Percentiles rank a stretch among this genome's conserved stretches.
These are phyloP conservation scores for Plantago major DNA, from an alignment of 257 asterid species.

Conservation along the genomic window DNA sequence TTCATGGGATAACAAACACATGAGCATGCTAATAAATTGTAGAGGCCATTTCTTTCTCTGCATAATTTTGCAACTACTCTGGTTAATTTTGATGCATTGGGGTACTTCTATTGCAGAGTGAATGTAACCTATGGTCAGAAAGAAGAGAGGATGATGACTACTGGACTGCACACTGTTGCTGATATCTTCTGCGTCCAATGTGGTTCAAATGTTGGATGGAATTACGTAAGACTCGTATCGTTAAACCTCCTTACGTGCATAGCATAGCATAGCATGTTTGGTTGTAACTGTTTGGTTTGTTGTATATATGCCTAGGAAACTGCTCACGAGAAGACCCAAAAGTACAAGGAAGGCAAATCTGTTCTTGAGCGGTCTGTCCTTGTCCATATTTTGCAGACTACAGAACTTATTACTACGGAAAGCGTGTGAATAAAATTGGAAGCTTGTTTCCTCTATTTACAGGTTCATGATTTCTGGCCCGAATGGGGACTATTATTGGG, in stretches of 20 bases:
- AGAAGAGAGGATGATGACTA: constrained; percentile 73
- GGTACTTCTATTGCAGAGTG: constrained; percentile 30
- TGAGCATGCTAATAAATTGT: constrained; percentile 3
- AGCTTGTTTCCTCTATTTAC: constrained; percentile 14
- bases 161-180: constrained; percentile 65
- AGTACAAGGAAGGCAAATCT: constrained; percentile 86
- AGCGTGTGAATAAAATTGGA: constrained; percentile 1
- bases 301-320: constrained; percentile 35
- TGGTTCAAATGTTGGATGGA: constrained; percentile 74
- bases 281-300: constrained; percentile 1
- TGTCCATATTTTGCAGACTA: not conserved
- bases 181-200: constrained; percentile 69
- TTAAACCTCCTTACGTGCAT: not conserved
- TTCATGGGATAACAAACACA: constrained; percentile 11
- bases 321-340: constrained; percentile 66
- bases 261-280: not conserved
- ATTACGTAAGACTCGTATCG: constrained; percentile 41
- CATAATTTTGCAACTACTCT: not conserved
- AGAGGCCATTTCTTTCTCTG: not conserved
- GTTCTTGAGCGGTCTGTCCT: constrained; percentile 74
- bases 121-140: constrained; percentile 53
- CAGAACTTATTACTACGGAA: not conserved
- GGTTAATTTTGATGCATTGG: constrained; percentile 5
- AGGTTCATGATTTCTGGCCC: constrained; percentile 70
- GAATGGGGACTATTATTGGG: constrained; percentile 57